Percentiles rank a stretch among this genome's conserved stretches.
Conservation (phyloP, 1,284 basidiomycete species). For the Porogramme epimiltina region DNA sequence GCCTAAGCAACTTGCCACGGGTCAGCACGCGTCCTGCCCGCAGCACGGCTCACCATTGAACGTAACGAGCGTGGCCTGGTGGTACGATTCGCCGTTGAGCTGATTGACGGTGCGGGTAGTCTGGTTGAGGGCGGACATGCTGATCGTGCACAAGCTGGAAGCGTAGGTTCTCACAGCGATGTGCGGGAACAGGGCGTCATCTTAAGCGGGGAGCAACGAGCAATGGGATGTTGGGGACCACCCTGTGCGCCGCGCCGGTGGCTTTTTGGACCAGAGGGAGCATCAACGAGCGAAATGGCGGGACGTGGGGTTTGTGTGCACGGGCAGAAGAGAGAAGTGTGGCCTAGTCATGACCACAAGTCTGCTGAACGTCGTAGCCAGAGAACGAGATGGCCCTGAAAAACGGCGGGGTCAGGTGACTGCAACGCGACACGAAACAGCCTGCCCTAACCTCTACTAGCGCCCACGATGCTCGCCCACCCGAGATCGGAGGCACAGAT, state of each 20-base stretch:
- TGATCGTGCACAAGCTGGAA: slow-evolving; percentile 23
- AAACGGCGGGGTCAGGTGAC: no score
- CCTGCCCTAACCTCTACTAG: no score
- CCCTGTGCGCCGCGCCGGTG: neutral
- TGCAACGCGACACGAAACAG: no score
- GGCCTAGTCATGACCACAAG: slow-evolving; percentile 3
- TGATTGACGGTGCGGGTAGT: slow-evolving; percentile 42
- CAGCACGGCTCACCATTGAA: slow-evolving; percentile 34
- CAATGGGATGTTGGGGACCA: neutral
- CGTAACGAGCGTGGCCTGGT: slow-evolving; percentile 42
- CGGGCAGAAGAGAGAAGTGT: neutral
- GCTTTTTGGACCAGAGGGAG: slow-evolving; percentile 2
- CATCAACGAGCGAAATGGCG: neutral
- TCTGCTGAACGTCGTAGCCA: slow-evolving; percentile 9
- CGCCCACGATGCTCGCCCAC: no score
- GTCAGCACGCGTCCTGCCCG: neutral
- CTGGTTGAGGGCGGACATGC: slow-evolving; percentile 33
- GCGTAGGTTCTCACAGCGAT: neutral
- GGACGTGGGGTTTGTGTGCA: neutral
- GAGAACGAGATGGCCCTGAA: neutral
- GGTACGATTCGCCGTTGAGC: slow-evolving; percentile 47
- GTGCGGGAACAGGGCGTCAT: slow-evolving; percentile 1
- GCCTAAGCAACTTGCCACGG: slow-evolving; percentile 20
- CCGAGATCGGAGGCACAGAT: no score
- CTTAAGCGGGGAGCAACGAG: no score